Base-by-base conservation (phyloP, 2,329 filamentous ascomycete species). In the Madurella mycetomatis region DNA sequence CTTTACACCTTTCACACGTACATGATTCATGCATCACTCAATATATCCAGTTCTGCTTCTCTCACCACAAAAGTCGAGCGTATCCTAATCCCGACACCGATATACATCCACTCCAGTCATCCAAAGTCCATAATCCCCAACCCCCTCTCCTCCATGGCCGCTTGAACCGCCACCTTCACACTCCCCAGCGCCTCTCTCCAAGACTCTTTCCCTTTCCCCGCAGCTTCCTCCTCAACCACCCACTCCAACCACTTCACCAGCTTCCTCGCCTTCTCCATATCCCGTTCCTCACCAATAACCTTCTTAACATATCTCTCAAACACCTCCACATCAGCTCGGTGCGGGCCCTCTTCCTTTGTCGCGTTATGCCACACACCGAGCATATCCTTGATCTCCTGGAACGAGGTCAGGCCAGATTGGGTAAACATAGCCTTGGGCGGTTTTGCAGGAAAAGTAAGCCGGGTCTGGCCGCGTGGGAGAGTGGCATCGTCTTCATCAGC, bases 231-330 rank as follows among this genome's bases (percentile, higher is more conserved):
- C 44, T 80, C 78, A 7, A 85, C 74, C 17, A 85, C 60, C 64
- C 81, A 75, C 41, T 75, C 74, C 47, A 86, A 88, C 48, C 81
- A 96, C 5, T 83, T 89, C 0, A 95, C 88, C 0, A 92, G 88
- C 11, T 94, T 94, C 69, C 95, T 90, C 65, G 90, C 92, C 58
- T 92, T 88, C 61, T 89, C 94, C 65, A 96, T 77, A 67, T 96
- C 86, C 54, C 80, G 76, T 69, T 97, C 94, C 54, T 92, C 85
- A 1, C 73, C 57, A 0, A 96, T 79, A 0, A 97, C 89, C 25
- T 79, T 80, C 5, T 68, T 75, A 31, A 97, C 69, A 69, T 95
- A 97, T 64, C 76, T 80, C 51, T 79, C 82, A 56, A 97, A 76
- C 39, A 92, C 84, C 41, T 78, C 79, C 0, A 92, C 85, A 69